Conservation (phyloP, 2,329 filamentous ascomycete species). For the Colletotrichum graminicola region DNA sequence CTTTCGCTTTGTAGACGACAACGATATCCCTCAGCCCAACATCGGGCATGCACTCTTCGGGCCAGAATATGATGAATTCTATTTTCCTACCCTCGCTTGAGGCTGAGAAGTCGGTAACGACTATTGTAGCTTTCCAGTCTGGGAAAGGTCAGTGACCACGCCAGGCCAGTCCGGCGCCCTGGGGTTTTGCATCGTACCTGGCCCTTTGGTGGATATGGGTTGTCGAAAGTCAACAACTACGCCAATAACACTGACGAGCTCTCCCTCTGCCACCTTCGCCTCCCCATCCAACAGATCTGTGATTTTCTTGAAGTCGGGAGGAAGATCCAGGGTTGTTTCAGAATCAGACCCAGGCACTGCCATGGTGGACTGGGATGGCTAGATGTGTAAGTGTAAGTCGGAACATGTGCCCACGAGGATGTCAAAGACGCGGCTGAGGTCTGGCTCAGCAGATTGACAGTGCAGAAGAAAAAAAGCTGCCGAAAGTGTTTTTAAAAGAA, state of each 20-base stretch:
- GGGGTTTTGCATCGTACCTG: conserved; percentile 57
- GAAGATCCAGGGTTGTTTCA: conserved; percentile 45
- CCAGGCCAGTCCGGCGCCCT: background rate
- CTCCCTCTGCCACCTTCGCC: conserved; percentile 46
- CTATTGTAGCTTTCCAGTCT: conserved; percentile 73
- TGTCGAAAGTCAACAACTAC: conserved; percentile 75
- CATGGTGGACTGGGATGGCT: conserved; percentile 1
- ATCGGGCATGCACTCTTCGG: conserved; percentile 61
- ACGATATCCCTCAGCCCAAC: conserved; percentile 71
- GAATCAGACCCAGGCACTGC: background rate
- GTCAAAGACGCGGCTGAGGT: background rate
- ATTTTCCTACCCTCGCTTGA: conserved; percentile 58
- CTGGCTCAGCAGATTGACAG: background rate
- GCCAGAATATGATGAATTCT: conserved; percentile 72
- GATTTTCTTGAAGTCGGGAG: conserved; percentile 56
- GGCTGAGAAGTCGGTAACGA: conserved; percentile 71
- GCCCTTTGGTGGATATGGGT: conserved; percentile 62
- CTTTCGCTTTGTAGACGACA: conserved; percentile 69
- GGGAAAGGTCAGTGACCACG: conserved; percentile 22
- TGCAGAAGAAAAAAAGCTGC: background rate
- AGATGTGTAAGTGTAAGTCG: background rate
- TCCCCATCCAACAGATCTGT: conserved; percentile 59
- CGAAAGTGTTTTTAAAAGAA: background rate
- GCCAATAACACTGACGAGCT: conserved; percentile 73
- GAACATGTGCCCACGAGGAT: background rate